Percentiles rank a stretch among this genome's conserved stretches.
Evolutionary conservation across 1,139 yeast genomes (phyloP).

Genomic region (Scheffersomyces parashehatae): DNA sequence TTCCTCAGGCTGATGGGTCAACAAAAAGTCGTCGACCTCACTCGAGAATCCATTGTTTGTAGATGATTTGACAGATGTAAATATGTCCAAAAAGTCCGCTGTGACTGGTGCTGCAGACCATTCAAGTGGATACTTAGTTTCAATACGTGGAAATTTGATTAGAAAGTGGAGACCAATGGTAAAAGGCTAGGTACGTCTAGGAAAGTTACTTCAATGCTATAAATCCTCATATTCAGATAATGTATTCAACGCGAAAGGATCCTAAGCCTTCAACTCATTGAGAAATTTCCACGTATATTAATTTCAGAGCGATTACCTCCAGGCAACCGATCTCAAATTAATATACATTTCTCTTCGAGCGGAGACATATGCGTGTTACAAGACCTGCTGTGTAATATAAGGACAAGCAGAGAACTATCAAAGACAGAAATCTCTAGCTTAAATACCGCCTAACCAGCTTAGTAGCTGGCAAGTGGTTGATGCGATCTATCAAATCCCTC

Average conservation of each 20-base stretch:
- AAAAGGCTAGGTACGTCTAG: conserved; percentile 3
- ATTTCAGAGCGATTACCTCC: conserved; percentile 18
- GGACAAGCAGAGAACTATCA: conserved; percentile 41
- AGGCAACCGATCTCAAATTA: conserved; percentile 18
- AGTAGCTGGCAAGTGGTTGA: too few relatives aligned
- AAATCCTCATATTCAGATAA: conserved; percentile 16
- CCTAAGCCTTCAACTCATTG: neutral
- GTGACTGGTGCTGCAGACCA: conserved; percentile 50
- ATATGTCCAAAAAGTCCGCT: conserved; percentile 25
- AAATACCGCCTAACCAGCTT: too few relatives aligned
- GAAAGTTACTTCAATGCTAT: conserved; percentile 41
- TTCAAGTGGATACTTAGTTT: conserved; percentile 6
- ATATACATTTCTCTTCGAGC: conserved; percentile 18
- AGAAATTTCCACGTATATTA: conserved; percentile 27
- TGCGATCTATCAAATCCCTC: neutral
- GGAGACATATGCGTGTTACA: neutral
- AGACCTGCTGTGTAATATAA: neutral
- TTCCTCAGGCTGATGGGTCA: conserved; percentile 12
- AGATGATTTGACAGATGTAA: conserved; percentile 6
- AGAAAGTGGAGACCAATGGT: neutral
- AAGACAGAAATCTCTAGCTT: neutral
- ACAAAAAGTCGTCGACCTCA: conserved; percentile 16
- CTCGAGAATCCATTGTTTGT: conserved; percentile 1
- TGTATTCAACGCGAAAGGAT: neutral
- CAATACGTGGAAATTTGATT: conserved; percentile 10